Conservation (phyloP, 306 rosid genomes). For the Hippophae gyantsensis region DNA sequence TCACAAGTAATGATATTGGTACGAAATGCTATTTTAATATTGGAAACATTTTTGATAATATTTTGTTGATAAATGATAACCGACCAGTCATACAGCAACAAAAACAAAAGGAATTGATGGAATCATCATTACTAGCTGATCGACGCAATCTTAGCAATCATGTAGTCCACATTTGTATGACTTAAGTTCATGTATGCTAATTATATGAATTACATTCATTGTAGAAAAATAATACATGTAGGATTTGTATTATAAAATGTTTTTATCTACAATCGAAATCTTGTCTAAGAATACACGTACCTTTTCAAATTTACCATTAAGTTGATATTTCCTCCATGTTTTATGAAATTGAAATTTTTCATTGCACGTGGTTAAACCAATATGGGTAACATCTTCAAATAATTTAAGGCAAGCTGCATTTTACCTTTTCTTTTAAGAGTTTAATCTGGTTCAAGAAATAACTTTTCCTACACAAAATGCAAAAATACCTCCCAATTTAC, state of each 20-base stretch:
- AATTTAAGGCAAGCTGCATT: not conserved
- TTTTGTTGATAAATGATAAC: not conserved
- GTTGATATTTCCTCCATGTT: too few species aligned
- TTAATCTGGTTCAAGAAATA: not conserved
- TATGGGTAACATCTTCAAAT: not conserved
- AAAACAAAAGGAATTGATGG: slow-evolving; percentile 13
- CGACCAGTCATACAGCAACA: slow-evolving; percentile 25
- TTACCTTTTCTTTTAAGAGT: not conserved
- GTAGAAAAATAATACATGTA: not conserved
- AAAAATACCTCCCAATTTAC: slow-evolving; percentile 5
- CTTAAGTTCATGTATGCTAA: slow-evolving; percentile 8
- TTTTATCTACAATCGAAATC: too few species aligned
- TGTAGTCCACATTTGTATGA: slow-evolving; percentile 33
- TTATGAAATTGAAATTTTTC: not conserved
- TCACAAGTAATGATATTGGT: too few species aligned
- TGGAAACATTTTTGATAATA: too few species aligned
- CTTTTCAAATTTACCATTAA: too few species aligned
- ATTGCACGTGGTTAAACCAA: not conserved
- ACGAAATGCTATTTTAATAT: too few species aligned
- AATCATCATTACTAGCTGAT: slow-evolving; percentile 52
- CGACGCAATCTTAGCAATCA: slow-evolving; percentile 33
- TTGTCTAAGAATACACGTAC: not conserved
- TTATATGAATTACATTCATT: slow-evolving; percentile 3
- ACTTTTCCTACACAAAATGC: not conserved
- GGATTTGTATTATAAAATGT: too few species aligned